phyloP scores from a whole-genome alignment of 768 basidiomycete genomes.

The Tricholoma saponaceum region DNA sequence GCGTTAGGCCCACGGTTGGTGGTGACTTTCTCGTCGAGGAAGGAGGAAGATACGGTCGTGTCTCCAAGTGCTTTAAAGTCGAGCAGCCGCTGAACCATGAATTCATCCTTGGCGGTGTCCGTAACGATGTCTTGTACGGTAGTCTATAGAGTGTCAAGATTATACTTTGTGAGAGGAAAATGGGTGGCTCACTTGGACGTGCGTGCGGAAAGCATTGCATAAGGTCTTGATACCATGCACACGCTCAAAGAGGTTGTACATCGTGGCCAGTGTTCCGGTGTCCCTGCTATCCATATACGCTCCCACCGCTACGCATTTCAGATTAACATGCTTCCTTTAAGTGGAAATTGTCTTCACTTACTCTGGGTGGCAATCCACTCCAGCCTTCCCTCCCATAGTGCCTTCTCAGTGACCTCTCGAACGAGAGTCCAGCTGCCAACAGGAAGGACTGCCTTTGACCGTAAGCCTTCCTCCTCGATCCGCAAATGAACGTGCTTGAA shows the following conservation, averaged over 20 bases:
- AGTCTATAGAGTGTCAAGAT: slow-evolving; percentile 30
- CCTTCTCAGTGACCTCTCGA: slow-evolving; percentile 48
- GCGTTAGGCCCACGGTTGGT: slow-evolving; percentile 12
- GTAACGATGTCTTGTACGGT: slow-evolving; percentile 63
- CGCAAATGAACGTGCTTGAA: slow-evolving; percentile 43
- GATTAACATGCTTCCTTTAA: neutral
- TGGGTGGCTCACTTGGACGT: slow-evolving; percentile 45
- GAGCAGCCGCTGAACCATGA: slow-evolving; percentile 74
- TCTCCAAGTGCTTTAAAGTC: slow-evolving; percentile 62
- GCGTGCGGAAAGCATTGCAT: slow-evolving; percentile 54
- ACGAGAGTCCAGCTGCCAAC: slow-evolving; percentile 45
- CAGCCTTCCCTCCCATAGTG: slow-evolving; percentile 40
- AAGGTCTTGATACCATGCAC: slow-evolving; percentile 53
- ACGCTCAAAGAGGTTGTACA: slow-evolving; percentile 62
- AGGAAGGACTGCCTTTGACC: slow-evolving; percentile 25
- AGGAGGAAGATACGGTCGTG: slow-evolving; percentile 43
- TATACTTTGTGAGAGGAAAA: neutral
- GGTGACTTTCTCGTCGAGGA: slow-evolving; percentile 37
- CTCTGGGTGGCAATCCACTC: slow-evolving; percentile 35
- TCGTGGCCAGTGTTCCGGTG: slow-evolving; percentile 36
- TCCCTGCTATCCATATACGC: slow-evolving; percentile 46
- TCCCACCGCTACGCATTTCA: slow-evolving; percentile 41
- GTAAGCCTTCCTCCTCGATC: slow-evolving; percentile 53
- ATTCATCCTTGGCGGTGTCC: slow-evolving; percentile 58
- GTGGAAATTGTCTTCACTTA: slow-evolving; percentile 13